Conservation (phyloP, 352 stramenopile genomes). For the Globisporangium splendens region DNA sequence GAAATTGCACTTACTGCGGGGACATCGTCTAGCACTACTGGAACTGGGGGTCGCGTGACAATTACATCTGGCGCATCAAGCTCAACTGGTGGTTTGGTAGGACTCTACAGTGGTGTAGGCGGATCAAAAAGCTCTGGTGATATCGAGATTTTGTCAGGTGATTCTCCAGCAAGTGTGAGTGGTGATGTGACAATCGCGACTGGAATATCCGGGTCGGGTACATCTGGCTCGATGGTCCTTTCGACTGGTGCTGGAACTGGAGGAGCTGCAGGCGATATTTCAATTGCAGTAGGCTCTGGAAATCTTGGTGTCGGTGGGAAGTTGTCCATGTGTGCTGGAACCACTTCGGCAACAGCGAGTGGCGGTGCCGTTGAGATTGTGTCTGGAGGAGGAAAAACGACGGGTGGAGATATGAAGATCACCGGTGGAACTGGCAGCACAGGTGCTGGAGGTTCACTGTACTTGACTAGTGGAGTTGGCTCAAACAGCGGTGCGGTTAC, state of each 20-base stretch:
- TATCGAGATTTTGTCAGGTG: constrained; percentile 34
- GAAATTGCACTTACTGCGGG: constrained; percentile 29
- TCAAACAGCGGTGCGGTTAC: constrained; percentile 27
- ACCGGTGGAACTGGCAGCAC: constrained; percentile 6
- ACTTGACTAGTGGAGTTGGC: constrained; percentile 32
- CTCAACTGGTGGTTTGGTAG: constrained; percentile 34
- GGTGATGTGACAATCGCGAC: constrained; percentile 40
- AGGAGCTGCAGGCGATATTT: constrained; percentile 43
- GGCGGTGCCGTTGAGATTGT: constrained; percentile 25
- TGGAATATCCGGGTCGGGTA: constrained; percentile 39
- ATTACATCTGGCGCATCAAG: constrained; percentile 32
- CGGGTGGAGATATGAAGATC: constrained; percentile 22
- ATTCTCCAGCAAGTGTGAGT: constrained; percentile 36
- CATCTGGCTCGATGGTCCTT: constrained; percentile 40
- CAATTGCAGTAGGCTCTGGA: constrained; percentile 36
- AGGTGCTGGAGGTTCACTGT: constrained; percentile 30
- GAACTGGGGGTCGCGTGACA: constrained; percentile 32
- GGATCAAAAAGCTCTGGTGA: constrained; percentile 37
- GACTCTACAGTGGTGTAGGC: constrained; percentile 32
- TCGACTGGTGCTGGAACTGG: constrained; percentile 39
- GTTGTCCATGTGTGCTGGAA: constrained; percentile 32
- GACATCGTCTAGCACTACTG: constrained; percentile 14
- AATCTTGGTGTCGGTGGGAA: constrained; percentile 35
- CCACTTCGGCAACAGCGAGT: constrained; percentile 19
- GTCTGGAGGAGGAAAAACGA: constrained; percentile 29